phyloP scores from a whole-genome alignment of 1,284 basidiomycete species.

The Hymenochaete sp. region DNA sequence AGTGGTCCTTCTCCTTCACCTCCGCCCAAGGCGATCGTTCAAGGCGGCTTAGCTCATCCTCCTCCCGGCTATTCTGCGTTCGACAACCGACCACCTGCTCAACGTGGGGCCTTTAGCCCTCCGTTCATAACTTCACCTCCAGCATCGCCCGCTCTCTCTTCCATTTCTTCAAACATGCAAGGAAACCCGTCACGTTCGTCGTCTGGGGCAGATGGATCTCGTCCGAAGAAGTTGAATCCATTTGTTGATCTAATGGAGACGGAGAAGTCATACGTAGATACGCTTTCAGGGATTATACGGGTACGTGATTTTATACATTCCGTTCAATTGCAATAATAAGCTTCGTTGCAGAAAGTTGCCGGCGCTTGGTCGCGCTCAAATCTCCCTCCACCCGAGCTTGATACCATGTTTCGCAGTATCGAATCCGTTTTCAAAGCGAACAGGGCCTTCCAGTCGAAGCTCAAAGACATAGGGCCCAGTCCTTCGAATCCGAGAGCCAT shows the following conservation, averaged over 20 bases:
- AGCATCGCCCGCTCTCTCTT: constrained; percentile 10
- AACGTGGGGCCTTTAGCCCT: constrained; percentile 3
- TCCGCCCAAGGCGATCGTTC: constrained; percentile 30
- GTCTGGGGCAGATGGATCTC: constrained; percentile 30
- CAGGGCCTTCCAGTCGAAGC: constrained; percentile 67
- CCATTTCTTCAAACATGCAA: not conserved
- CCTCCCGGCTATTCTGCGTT: constrained; percentile 1
- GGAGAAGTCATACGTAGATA: constrained; percentile 89
- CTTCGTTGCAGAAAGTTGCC: constrained; percentile 72
- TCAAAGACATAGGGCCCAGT: constrained; percentile 90
- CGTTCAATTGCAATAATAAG: not conserved
- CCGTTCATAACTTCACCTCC: constrained; percentile 3
- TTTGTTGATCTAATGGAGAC: constrained; percentile 90
- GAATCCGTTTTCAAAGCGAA: constrained; percentile 92
- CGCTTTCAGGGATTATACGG: constrained; percentile 83
- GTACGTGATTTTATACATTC: constrained; percentile 40
- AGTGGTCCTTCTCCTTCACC: constrained; percentile 23
- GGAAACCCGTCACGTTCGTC: constrained; percentile 26
- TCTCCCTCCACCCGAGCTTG: constrained; percentile 86
- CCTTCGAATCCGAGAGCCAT: constrained; percentile 92
- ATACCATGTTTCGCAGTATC: constrained; percentile 89
- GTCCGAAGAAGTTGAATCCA: constrained; percentile 65
- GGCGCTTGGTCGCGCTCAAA: constrained; percentile 94
- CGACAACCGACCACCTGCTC: constrained; percentile 8
- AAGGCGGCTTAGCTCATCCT: constrained; percentile 14